These are phyloP conservation scores for Yamadazyma jaroonii DNA, from an alignment of 1,139 yeast species.

Conservation along the genomic window DNA sequence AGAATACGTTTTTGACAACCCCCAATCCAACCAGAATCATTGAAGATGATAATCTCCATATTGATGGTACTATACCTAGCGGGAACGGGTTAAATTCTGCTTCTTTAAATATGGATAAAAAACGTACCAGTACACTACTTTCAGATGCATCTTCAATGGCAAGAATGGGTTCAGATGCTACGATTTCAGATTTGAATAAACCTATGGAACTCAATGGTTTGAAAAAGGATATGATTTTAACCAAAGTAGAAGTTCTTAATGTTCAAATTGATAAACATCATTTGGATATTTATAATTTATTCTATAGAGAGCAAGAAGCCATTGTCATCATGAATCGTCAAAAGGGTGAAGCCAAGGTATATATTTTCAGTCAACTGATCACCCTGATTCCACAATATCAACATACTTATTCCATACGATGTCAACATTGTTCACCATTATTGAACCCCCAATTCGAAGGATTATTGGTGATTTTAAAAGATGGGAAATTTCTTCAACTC, in stretches of 20 bases:
- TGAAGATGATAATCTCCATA: constrained; percentile 34
- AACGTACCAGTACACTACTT: constrained; percentile 50
- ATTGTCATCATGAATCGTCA: constrained; percentile 42
- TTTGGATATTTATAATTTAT: constrained; percentile 42
- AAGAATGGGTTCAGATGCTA: constrained; percentile 52
- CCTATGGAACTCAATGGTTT: constrained; percentile 28
- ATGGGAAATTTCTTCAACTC: constrained; percentile 35
- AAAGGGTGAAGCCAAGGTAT: constrained; percentile 41
- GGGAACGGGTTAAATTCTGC: constrained; percentile 11
- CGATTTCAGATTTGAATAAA: constrained; percentile 27
- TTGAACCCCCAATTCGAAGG: constrained; percentile 34
- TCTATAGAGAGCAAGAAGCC: constrained; percentile 57
- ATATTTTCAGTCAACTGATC: constrained; percentile 45
- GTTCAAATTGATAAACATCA: constrained; percentile 25
- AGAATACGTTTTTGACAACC: constrained; percentile 30
- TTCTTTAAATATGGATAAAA: constrained; percentile 47
- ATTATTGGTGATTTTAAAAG: constrained; percentile 36
- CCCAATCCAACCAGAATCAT: constrained; percentile 43
- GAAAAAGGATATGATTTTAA: constrained; percentile 65
- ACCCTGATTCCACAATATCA: constrained; percentile 34
- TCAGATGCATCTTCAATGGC: constrained; percentile 60
- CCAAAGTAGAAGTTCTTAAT: constrained; percentile 51
- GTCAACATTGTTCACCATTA: constrained; percentile 43
- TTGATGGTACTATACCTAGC: background rate
- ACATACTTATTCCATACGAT: constrained; percentile 31